A percentile compares a stretch with the other conserved stretches of the same genome.
Evolutionary conservation across 2,329 filamentous ascomycete genomes (phyloP).

Genomic region (Beauveria brongniartii): DNA sequence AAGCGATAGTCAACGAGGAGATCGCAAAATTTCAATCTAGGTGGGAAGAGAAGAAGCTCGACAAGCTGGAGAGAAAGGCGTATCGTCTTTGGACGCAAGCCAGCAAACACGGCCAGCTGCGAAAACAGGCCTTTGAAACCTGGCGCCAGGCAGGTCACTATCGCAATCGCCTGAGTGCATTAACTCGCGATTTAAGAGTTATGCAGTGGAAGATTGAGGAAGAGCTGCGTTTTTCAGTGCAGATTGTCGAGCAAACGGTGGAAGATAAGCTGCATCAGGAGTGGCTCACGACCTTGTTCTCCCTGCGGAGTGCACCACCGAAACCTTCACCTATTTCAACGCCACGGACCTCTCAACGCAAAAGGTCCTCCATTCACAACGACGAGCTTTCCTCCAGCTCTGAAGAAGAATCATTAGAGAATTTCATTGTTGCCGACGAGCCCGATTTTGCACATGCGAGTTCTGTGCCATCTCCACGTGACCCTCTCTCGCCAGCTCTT

Average conservation of each 20-base stretch:
- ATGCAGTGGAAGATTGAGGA: constrained; percentile 43
- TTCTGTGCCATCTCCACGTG: background rate
- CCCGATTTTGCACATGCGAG: background rate
- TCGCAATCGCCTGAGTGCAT: constrained; percentile 45
- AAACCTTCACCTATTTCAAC: constrained; percentile 19
- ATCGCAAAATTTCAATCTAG: constrained; percentile 40
- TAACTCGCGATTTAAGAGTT: constrained; percentile 43
- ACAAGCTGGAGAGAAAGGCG: constrained; percentile 47
- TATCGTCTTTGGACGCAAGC: constrained; percentile 53
- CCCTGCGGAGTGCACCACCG: constrained; percentile 21
- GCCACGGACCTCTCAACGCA: constrained; percentile 16
- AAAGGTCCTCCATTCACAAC: constrained; percentile 10
- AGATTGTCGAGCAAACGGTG: constrained; percentile 56
- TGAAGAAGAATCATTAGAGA: constrained; percentile 32
- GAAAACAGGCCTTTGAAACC: constrained; percentile 25
- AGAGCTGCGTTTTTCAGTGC: constrained; percentile 48
- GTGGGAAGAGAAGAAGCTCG: constrained; percentile 54
- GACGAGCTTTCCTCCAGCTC: constrained; percentile 45
- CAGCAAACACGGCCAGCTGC: constrained; percentile 30
- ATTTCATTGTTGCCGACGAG: constrained; percentile 40
- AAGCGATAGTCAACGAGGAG: constrained; percentile 43
- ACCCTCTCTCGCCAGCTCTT: background rate
- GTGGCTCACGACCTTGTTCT: constrained; percentile 43
- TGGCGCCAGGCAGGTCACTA: constrained; percentile 33
- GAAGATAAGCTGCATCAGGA: constrained; percentile 46